Conservation (phyloP, 352 stramenopile species). For the Vaucheria bursata region DNA sequence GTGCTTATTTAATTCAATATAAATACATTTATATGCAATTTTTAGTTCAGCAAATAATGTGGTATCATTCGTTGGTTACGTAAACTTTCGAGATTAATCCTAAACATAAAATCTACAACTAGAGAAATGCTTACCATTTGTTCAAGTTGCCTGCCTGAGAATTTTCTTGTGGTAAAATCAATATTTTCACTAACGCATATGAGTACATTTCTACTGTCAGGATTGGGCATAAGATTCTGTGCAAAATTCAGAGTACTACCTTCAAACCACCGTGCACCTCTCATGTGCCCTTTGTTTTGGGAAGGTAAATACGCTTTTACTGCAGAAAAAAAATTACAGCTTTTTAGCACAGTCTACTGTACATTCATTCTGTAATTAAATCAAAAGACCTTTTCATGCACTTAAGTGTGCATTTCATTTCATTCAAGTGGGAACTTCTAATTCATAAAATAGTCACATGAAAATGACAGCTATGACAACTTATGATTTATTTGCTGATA, state of each 20-base stretch:
- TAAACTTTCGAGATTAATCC: neutral
- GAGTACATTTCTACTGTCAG: slow-evolving; percentile 4
- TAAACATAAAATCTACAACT: neutral
- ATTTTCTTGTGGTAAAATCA: neutral
- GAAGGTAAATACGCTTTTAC: neutral
- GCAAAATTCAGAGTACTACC: slow-evolving; percentile 38
- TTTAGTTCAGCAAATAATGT: neutral
- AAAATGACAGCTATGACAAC: too few species aligned
- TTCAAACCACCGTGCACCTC: slow-evolving; percentile 37
- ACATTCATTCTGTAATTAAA: slow-evolving; percentile 4
- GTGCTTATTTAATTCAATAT: neutral
- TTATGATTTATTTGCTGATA: too few species aligned
- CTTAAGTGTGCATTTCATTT: neutral
- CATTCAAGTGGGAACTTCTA: too few species aligned
- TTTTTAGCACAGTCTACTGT: slow-evolving; percentile 14
- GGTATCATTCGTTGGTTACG: neutral
- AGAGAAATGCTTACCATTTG: neutral
- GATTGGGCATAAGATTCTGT: slow-evolving; percentile 31
- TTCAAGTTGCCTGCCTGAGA: neutral
- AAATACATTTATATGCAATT: neutral
- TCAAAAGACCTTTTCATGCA: neutral
- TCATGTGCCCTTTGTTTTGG: slow-evolving; percentile 28
- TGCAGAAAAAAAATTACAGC: neutral
- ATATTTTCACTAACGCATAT: slow-evolving; percentile 8
- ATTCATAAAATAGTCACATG: too few species aligned